These are phyloP conservation scores for Tetragonia tetragonoides DNA, from an alignment of 148 eudicot species.

Conservation along the genomic window DNA sequence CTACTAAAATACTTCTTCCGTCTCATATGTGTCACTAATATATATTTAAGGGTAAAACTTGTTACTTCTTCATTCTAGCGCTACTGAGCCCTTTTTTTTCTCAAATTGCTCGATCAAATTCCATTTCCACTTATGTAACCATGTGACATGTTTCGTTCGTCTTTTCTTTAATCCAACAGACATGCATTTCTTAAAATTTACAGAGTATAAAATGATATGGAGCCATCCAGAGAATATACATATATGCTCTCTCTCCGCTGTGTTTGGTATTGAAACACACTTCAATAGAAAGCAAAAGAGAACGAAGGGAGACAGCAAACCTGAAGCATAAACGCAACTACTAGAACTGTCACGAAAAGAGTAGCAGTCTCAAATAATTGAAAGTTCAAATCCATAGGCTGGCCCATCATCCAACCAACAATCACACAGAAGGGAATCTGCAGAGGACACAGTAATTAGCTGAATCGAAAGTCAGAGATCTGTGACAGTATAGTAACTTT, in stretches of 20 bases:
- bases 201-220: background rate
- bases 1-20: background rate
- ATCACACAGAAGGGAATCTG: conserved; percentile 98
- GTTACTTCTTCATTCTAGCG: background rate
- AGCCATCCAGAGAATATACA: background rate
- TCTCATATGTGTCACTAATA: background rate
- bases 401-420: conserved; percentile 89
- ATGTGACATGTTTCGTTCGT: background rate
- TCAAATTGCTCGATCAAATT: background rate
- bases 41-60: background rate
- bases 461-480: background rate
- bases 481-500: background rate
- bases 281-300: background rate
- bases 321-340: conserved; percentile 97
- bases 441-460: conserved; percentile 27
- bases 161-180: background rate
- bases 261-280: conserved; percentile 6
- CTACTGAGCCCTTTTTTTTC: background rate
- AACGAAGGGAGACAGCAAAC: conserved; percentile 35
- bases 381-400: conserved; percentile 94
- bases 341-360: conserved; percentile 85
- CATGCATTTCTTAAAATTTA: background rate
- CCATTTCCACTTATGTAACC: background rate
- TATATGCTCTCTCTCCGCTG: background rate
- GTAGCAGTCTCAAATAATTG: conserved; percentile 94